phyloP scores from a whole-genome alignment of 129 eudicot species.

The Heracleum sosnowskyi region DNA sequence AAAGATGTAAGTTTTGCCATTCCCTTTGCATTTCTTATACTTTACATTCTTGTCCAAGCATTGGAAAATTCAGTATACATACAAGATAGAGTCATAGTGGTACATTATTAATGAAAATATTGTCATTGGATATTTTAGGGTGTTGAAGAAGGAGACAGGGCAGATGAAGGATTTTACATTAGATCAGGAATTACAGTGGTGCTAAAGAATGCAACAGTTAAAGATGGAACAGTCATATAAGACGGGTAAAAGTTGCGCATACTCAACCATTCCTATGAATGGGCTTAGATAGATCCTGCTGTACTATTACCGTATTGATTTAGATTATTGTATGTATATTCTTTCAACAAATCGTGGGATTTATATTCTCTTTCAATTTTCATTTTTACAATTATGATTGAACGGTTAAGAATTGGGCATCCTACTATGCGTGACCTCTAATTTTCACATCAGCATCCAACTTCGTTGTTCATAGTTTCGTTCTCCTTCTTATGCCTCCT shows the following conservation, averaged over 20 bases:
- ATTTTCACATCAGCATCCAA: not conserved
- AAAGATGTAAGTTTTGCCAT: slow-evolving; percentile 55
- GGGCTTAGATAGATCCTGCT: not conserved
- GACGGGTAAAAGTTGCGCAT: not conserved
- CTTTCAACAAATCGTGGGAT: not conserved
- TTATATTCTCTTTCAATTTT: not conserved
- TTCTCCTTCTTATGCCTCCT: not conserved
- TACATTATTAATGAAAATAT: not conserved
- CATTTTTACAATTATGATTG: not conserved
- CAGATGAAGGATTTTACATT: slow-evolving; percentile 62
- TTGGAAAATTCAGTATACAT: not conserved
- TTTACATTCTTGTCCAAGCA: not conserved
- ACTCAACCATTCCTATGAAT: not conserved
- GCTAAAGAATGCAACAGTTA: slow-evolving; percentile 52
- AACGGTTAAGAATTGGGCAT: not conserved
- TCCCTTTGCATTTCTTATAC: not conserved
- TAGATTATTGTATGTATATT: not conserved
- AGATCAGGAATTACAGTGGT: slow-evolving; percentile 60
- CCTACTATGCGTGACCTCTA: not conserved
- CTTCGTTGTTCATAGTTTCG: not conserved
- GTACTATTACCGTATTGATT: not conserved
- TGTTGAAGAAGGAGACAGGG: slow-evolving; percentile 61
- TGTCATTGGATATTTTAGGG: slow-evolving; percentile 27
- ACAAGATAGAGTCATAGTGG: not conserved
- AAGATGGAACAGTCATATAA: slow-evolving; percentile 48